A percentile compares a stretch with the other conserved stretches of the same genome.
Evolutionary conservation across 129 eudicot genomes (phyloP).

Genomic region (Tanacetum coccineum): DNA sequence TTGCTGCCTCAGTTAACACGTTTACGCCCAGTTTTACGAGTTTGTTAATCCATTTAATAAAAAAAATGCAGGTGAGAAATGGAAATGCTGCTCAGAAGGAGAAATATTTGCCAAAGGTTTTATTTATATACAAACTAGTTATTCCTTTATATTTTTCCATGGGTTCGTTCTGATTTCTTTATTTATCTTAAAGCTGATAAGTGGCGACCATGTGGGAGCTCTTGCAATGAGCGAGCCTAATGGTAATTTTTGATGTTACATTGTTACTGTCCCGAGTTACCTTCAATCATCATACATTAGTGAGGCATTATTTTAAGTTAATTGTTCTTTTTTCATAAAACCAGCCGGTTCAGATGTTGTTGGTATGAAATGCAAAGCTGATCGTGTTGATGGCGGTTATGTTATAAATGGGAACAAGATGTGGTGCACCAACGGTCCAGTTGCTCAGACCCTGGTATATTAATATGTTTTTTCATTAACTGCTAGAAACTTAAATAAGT

Average conservation of each 20-base stretch:
- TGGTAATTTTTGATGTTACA: conserved; percentile 48
- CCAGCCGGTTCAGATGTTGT: conserved; percentile 99
- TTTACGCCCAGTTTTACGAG: neutral
- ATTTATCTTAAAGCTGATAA: conserved; percentile 53
- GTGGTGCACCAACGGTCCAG: conserved; percentile 98
- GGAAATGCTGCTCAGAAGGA: conserved; percentile 74
- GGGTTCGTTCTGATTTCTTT: conserved; percentile 14
- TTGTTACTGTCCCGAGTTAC: neutral
- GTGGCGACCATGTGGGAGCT: conserved; percentile 99
- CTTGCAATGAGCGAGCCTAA: conserved; percentile 99
- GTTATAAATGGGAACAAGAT: conserved; percentile 83
- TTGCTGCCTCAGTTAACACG: neutral
- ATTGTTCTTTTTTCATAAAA: conserved; percentile 12
- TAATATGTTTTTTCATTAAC: neutral
- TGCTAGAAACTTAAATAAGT: neutral
- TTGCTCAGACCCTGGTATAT: conserved; percentile 76
- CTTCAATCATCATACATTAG: neutral
- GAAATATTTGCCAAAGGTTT: conserved; percentile 80
- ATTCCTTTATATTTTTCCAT: neutral
- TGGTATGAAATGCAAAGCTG: conserved; percentile 98
- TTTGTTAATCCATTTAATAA: neutral
- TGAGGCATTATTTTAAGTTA: neutral
- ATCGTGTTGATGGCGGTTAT: conserved; percentile 84
- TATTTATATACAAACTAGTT: conserved; percentile 3
- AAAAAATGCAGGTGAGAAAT: conserved; percentile 55